These are phyloP conservation scores for Linum usitatissimum DNA, from an alignment of 345 rosid genomes.

Conservation along the genomic window DNA sequence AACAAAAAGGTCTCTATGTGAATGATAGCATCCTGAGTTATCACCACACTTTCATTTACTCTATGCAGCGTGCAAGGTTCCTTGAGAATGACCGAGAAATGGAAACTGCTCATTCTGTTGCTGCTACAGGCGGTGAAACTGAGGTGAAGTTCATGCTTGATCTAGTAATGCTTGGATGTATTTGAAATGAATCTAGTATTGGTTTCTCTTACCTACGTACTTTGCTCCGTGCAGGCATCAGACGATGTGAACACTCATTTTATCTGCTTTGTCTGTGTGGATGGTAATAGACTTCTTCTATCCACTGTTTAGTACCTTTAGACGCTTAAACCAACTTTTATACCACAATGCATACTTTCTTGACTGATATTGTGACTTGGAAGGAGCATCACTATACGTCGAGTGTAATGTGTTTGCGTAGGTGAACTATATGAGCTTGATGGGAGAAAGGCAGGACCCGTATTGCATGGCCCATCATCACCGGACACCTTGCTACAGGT, in stretches of 20 bases:
- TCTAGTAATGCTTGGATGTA: not conserved
- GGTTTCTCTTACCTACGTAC: not conserved
- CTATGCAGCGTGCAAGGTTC: constrained; percentile 53
- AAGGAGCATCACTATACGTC: too few relatives aligned
- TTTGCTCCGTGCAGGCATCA: constrained; percentile 42
- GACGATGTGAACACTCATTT: constrained; percentile 62
- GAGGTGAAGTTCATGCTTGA: constrained; percentile 24
- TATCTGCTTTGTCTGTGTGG: constrained; percentile 72
- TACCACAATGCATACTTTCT: not conserved
- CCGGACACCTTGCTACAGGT: constrained; percentile 68
- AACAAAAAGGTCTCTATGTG: not conserved
- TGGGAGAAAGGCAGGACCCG: constrained; percentile 75
- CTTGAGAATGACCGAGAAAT: constrained; percentile 73
- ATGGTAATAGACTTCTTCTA: constrained; percentile 35
- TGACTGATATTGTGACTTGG: not conserved
- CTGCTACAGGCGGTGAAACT: constrained; percentile 82
- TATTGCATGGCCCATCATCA: constrained; percentile 65
- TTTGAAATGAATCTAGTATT: too few relatives aligned
- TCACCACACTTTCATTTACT: constrained; percentile 6
- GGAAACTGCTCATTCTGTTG: constrained; percentile 87
- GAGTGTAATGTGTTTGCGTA: constrained; percentile 13
- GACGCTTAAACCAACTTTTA: too few relatives aligned
- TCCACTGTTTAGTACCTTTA: not conserved
- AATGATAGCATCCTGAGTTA: not conserved
- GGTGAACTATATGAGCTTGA: constrained; percentile 88